A percentile compares a stretch with the other conserved stretches of the same genome.
phyloP scores from a whole-genome alignment of 2,329 filamentous ascomycete species.

The Botrytis aclada region DNA sequence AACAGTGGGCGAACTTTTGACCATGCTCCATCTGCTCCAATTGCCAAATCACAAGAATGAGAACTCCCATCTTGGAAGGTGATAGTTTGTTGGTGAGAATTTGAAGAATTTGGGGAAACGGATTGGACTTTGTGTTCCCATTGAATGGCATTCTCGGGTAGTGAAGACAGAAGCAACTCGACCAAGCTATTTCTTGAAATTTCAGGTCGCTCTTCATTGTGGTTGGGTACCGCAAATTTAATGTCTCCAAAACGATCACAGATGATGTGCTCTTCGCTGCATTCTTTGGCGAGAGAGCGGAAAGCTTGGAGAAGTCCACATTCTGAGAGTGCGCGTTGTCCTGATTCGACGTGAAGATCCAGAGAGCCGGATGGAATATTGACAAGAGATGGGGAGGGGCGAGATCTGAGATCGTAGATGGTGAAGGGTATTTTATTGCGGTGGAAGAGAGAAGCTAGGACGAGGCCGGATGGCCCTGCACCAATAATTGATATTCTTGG shows the following conservation, averaged over 20 bases:
- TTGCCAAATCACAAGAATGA: conserved; percentile 38
- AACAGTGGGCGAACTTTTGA: conserved; percentile 39
- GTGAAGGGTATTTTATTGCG: conserved; percentile 38
- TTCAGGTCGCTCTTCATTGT: conserved; percentile 27
- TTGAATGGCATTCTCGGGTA: conserved; percentile 25
- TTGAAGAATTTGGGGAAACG: background rate
- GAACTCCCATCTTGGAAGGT: conserved; percentile 14
- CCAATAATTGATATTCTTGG: conserved; percentile 45
- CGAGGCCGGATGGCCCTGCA: conserved; percentile 47
- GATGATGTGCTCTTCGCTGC: conserved; percentile 42
- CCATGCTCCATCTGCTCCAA: conserved; percentile 47
- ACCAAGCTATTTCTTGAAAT: conserved; percentile 32
- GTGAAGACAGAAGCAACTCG: conserved; percentile 27
- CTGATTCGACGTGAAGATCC: conserved; percentile 48
- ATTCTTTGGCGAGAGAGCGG: conserved; percentile 42
- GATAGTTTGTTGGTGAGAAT: conserved; percentile 10
- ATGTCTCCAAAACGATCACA: conserved; percentile 36
- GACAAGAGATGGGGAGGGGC: conserved; percentile 34
- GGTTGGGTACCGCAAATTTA: conserved; percentile 29
- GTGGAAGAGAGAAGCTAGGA: conserved; percentile 47
- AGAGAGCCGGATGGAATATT: conserved; percentile 43
- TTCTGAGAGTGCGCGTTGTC: conserved; percentile 45
- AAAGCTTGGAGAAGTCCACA: conserved; percentile 47
- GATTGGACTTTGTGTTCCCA: conserved; percentile 27
- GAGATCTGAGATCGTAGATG: conserved; percentile 40